Conservation (phyloP, 306 rosid genomes). For the Canavalia ensiformis region DNA sequence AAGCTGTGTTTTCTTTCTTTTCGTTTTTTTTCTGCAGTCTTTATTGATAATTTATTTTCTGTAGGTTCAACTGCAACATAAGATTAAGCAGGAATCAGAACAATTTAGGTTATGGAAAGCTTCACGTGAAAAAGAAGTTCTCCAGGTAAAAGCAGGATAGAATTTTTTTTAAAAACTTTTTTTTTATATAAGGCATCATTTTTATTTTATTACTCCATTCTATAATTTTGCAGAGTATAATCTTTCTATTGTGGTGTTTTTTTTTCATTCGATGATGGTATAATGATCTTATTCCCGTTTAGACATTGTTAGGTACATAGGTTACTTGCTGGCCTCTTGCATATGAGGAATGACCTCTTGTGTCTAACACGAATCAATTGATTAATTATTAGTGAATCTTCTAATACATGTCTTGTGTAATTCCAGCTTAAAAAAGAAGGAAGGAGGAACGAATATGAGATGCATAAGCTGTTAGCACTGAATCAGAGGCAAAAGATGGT, state of each 20-base stretch:
- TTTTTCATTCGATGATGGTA: not conserved
- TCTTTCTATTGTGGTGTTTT: not conserved
- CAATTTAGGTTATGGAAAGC: conserved; percentile 98
- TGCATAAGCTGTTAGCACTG: conserved; percentile 91
- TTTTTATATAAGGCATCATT: not conserved
- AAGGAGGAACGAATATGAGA: conserved; percentile 95
- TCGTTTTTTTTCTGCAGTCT: not conserved
- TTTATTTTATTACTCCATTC: not conserved
- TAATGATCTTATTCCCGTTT: not conserved
- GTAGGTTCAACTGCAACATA: conserved; percentile 95
- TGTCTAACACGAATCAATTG: not conserved
- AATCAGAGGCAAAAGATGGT: conserved; percentile 99
- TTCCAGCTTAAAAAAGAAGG: conserved; percentile 98
- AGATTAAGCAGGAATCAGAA: conserved; percentile 97
- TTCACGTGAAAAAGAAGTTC: conserved; percentile 94
- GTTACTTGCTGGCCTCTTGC: not conserved
- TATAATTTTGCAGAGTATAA: not conserved
- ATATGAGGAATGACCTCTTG: not conserved
- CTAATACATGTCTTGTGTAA: conserved; percentile 37
- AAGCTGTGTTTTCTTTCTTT: not conserved
- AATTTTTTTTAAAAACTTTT: not conserved
- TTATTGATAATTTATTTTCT: conserved; percentile 31
- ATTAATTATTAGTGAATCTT: conserved; percentile 24
- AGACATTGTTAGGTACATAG: conserved; percentile 4
- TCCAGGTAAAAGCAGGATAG: conserved; percentile 69